A percentile compares a stretch with the other conserved stretches of the same genome.
Evolutionary conservation across 2,329 filamentous ascomycete species (phyloP).

Genomic region (Colletotrichum sp.): DNA sequence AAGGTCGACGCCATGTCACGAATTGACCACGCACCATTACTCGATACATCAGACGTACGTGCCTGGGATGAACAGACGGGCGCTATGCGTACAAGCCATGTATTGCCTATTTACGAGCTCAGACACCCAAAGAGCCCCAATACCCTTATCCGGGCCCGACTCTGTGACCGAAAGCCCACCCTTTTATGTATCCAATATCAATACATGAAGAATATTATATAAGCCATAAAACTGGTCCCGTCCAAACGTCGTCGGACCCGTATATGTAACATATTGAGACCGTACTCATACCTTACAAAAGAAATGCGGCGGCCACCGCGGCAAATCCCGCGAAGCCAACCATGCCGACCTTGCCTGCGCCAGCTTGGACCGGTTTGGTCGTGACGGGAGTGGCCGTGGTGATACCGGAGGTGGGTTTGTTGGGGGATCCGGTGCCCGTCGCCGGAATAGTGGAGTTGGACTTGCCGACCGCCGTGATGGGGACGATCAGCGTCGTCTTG

Average conservation of each 20-base stretch:
- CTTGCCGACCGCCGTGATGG: neutral
- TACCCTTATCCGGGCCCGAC: neutral
- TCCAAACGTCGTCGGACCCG: neutral
- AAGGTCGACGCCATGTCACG: neutral
- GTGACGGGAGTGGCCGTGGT: neutral
- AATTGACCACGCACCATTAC: neutral
- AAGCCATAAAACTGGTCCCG: neutral
- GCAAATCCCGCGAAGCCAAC: conserved; percentile 11
- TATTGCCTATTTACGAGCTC: neutral
- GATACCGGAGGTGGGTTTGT: neutral
- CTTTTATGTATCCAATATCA: neutral
- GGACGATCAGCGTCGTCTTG: conserved; percentile 6
- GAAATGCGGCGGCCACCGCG: conserved; percentile 24
- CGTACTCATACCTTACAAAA: neutral
- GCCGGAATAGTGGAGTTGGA: conserved; percentile 9
- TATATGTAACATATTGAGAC: neutral
- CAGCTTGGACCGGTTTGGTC: conserved; percentile 17
- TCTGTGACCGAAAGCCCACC: neutral
- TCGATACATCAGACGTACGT: neutral
- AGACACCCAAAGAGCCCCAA: neutral
- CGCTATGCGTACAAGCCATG: neutral
- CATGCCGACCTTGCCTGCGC: conserved; percentile 14
- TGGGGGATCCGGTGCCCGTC: neutral
- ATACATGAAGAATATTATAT: neutral
- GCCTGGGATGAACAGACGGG: neutral